Base-by-base conservation (phyloP, 352 stramenopile genomes). In the Pythium scleroteichum region DNA sequence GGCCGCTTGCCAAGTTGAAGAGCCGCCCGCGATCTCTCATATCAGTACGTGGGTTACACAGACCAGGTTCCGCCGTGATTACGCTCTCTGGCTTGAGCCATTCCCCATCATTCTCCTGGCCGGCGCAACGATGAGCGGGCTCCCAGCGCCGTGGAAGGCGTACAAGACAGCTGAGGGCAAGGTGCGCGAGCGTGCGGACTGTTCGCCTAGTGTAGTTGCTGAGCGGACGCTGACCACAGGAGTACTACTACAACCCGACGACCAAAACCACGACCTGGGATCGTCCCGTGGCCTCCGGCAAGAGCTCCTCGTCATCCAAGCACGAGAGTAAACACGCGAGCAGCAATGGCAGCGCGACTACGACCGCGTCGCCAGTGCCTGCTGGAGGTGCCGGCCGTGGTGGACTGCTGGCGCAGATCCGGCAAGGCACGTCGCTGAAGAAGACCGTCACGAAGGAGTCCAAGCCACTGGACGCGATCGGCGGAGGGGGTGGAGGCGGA, bases 161-260 rank as follows among this genome's bases (percentile, higher is more conserved):
- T 96, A 95, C 85, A 93, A 94, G 82, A 92, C 87, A 19, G 66
- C 78, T 26, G 85, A 94, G 54, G 87, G 87, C 45, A 92, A 94
- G 74, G 87, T 96, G 54, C 22, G 60, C 29, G 29, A 10, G 29
- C 10, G 5, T 35, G 29, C 29, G 5, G 10, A 10, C 29, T 35
- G 5, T 10, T 48, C 16, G n/a, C 39, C 16, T 6, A 6, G 27
- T 7, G 2, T 19, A 33, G 6, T 17, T 41, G 47, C 33, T 46
- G 9, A 33, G 20, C 12, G 47, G 26, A n/a, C 19, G n/a, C 6
- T 26, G 27, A 23, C 20, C 38, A 20, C 53, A 95, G 85, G 85
- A 93, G 71, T 96, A 96, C 70, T 96, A 93, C 70, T 96, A 95
- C 73, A 94, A 96, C 56, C 74, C 81, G n/a, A 67, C 89, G 56